A percentile compares a stretch with the other conserved stretches of the same genome.
Evolutionary conservation across 2,329 filamentous ascomycete genomes (phyloP).

Genomic region (Colletotrichum sp.): DNA sequence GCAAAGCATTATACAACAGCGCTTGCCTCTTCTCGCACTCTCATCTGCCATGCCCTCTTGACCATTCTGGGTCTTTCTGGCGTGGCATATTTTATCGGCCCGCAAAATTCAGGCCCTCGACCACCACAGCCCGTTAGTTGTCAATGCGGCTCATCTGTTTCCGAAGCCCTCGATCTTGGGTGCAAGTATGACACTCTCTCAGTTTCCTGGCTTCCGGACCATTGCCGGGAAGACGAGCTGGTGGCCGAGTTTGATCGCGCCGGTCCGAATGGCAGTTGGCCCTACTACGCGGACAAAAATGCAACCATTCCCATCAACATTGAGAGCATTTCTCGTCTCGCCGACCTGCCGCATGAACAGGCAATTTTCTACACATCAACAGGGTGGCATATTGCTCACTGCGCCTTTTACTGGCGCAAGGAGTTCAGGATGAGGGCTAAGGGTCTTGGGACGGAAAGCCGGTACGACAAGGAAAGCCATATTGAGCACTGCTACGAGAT

Average conservation of each 20-base stretch:
- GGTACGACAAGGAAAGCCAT: background rate
- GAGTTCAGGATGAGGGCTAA: background rate
- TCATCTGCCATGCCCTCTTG: background rate
- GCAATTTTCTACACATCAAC: background rate
- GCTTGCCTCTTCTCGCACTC: background rate
- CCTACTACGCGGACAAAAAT: background rate
- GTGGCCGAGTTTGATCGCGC: background rate
- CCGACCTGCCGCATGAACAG: background rate
- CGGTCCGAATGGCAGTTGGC: background rate
- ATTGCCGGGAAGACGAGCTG: background rate
- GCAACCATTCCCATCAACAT: background rate
- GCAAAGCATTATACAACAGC: background rate
- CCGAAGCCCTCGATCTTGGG: background rate
- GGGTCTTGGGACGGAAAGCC: background rate
- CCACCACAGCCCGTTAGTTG: background rate
- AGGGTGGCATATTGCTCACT: background rate
- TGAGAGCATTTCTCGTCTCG: background rate
- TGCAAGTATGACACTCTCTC: background rate
- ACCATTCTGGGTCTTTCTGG: background rate
- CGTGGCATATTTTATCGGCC: background rate
- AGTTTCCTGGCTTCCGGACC: background rate
- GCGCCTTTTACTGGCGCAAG: background rate
- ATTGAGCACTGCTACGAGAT: background rate
- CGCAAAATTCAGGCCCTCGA: background rate
- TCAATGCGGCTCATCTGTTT: background rate